phyloP scores from a whole-genome alignment of 2,329 filamentous ascomycete species.

The Penicillium oxalicum region DNA sequence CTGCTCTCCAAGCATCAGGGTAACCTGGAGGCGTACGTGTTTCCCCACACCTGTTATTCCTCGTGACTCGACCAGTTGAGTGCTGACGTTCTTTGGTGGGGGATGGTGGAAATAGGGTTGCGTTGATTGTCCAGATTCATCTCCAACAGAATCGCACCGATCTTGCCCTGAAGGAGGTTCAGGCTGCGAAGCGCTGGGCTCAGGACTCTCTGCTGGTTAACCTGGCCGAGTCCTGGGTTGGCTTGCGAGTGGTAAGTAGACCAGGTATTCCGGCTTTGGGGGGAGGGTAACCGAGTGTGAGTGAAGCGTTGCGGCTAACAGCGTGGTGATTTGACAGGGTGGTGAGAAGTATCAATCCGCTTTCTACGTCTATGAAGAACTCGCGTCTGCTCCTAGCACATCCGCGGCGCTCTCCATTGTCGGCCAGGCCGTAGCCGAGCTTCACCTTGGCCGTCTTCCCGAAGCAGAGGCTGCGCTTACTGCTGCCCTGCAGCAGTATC shows the following conservation, averaged over 20 bases:
- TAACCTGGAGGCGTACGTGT: slow-evolving; percentile 66
- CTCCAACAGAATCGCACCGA: slow-evolving; percentile 87
- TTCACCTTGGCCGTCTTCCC: slow-evolving; percentile 81
- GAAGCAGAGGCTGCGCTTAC: slow-evolving; percentile 84
- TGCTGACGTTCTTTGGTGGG: slow-evolving; percentile 6
- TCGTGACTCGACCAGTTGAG: neutral
- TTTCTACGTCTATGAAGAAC: slow-evolving; percentile 96
- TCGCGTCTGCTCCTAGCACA: slow-evolving; percentile 79
- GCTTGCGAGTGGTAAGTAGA: slow-evolving; percentile 67
- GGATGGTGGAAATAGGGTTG: slow-evolving; percentile 50
- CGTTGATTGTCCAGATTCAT: slow-evolving; percentile 86
- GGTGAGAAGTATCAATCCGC: slow-evolving; percentile 94
- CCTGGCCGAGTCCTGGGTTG: slow-evolving; percentile 91
- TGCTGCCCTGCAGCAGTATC: slow-evolving; percentile 69
- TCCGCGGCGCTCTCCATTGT: slow-evolving; percentile 71
- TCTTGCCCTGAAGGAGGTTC: slow-evolving; percentile 82
- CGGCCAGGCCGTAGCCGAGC: slow-evolving; percentile 82
- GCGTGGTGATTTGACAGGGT: slow-evolving; percentile 50
- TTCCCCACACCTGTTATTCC: neutral
- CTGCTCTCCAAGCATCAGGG: slow-evolving; percentile 79
- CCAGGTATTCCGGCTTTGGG: too few species aligned
- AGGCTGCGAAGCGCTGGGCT: slow-evolving; percentile 82
- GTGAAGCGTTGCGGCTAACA: too few species aligned
- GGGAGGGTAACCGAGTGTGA: neutral
- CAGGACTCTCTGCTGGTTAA: slow-evolving; percentile 93